Percentiles rank a stretch among this genome's conserved stretches.
Conservation (phyloP, 371 early-diverging fungal species). For the Zychaea mexicana region DNA sequence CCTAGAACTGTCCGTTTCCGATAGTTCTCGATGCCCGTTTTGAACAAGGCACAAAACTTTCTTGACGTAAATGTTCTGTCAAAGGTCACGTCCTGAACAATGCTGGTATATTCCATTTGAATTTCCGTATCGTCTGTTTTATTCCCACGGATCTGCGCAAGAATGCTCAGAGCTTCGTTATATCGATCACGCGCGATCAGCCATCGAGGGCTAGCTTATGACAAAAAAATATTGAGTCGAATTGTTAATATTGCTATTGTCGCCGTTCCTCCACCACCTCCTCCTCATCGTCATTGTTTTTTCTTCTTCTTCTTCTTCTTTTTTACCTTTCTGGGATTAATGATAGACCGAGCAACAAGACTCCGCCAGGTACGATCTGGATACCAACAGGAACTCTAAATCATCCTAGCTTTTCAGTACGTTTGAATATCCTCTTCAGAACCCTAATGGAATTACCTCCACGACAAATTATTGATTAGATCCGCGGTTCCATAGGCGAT, state of each 20-base stretch:
- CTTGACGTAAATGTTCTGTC: slow-evolving; percentile 76
- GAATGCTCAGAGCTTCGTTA: slow-evolving; percentile 68
- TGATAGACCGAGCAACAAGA: slow-evolving; percentile 62
- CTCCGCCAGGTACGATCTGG: slow-evolving; percentile 71
- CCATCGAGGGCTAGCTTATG: slow-evolving; percentile 83
- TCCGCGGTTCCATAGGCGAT: slow-evolving; percentile 31
- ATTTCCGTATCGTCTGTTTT: slow-evolving; percentile 13
- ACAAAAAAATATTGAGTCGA: not conserved
- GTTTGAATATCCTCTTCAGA: too few relatives aligned
- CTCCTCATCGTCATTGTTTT: not conserved
- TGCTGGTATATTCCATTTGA: slow-evolving; percentile 66
- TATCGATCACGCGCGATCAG: slow-evolving; percentile 64
- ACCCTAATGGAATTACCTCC: slow-evolving; percentile 39
- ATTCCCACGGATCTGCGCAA: slow-evolving; percentile 69
- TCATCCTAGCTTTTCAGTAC: too few relatives aligned
- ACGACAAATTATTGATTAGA: slow-evolving; percentile 33
- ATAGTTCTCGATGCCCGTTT: slow-evolving; percentile 56
- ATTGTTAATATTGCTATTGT: too few relatives aligned
- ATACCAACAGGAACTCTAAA: slow-evolving; percentile 68
- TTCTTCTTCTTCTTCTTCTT: not conserved
- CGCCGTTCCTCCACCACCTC: not conserved
- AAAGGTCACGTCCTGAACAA: slow-evolving; percentile 70
- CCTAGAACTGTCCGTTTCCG: slow-evolving; percentile 68
- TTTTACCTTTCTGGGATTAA: slow-evolving; percentile 65
- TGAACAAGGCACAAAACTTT: slow-evolving; percentile 49